These are phyloP conservation scores for Neurospora pannonica DNA, from an alignment of 495 filamentous ascomycete species.

Conservation along the genomic window DNA sequence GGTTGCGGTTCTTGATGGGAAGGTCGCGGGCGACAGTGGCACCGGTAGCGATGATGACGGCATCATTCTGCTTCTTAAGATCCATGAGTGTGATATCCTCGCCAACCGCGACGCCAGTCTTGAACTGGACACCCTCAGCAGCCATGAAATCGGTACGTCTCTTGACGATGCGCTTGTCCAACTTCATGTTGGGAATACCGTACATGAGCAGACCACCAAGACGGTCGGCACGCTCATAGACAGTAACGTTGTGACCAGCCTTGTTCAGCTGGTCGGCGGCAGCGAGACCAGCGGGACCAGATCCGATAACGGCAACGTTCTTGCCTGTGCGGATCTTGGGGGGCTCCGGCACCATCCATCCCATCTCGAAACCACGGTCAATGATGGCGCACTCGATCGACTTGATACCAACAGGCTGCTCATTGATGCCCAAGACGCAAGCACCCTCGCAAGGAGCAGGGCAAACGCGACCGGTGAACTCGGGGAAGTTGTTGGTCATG, in stretches of 20 bases:
- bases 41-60: constrained; percentile 92
- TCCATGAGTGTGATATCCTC: constrained; percentile 69
- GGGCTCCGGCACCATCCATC: constrained; percentile 89
- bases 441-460: constrained; percentile 96
- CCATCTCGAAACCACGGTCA: constrained; percentile 97
- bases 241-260: constrained; percentile 80
- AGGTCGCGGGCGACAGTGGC: constrained; percentile 95
- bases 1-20: constrained; percentile 81
- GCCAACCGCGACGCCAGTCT: constrained; percentile 67
- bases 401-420: constrained; percentile 97
- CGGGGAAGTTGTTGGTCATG: constrained; percentile 99
- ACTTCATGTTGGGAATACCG: constrained; percentile 99
- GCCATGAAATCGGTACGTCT: constrained; percentile 95
- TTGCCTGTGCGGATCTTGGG: constrained; percentile 81
- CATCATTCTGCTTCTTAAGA: constrained; percentile 68
- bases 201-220: constrained; percentile 95
- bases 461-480: constrained; percentile 98
- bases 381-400: constrained; percentile 99
- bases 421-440: constrained; percentile 96
- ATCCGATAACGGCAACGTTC: constrained; percentile 87
- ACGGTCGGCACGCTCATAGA: constrained; percentile 94
- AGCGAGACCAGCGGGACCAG: constrained; percentile 87
- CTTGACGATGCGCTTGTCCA: constrained; percentile 97
- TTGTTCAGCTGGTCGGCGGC: constrained; percentile 93
- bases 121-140: constrained; percentile 78